Evolutionary conservation across 2,329 filamentous ascomycete genomes (phyloP), one percentile per base, ranked within the genome.

Genomic region (Diaporthe amygdali): DNA sequence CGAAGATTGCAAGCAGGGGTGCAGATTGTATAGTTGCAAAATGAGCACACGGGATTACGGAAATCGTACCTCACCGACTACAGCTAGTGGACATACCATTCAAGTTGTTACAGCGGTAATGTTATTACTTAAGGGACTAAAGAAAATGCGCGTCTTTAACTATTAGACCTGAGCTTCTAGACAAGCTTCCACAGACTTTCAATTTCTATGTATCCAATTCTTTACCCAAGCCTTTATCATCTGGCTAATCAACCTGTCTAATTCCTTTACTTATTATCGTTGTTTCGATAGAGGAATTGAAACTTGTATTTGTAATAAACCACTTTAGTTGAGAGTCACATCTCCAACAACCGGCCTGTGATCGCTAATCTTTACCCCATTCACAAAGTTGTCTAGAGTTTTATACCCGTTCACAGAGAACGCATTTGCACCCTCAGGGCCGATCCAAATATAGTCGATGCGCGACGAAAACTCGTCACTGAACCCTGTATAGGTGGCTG

Each of bases 401-500:
- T n/a, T n/a, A n/a, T n/a, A n/a, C n/a, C 37, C 55, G 17, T 61
- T 46, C 25, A 61, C 55, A 3, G 55, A 46, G 25, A 61, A 44
- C 25, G 17, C 17, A 10, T 61, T 46, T 25, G n/a, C n/a, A n/a
- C n/a, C 59, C 59, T 51, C 20, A 12, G 61, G 68, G 81, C 71
- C 74, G 82, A 85, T 12, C 85, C 74, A 76, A 22, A 70, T 25
- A 20, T 82, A 84, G 76, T 86, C 84, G 75, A 86, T 84, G 68
- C 79, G 56, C 30, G 76, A 77, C 14, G 68, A 66, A 66, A 76
- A 74, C 39, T 76, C 73, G 39, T 76, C 74, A 20, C 69, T 74
- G 74, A 86, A 84, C 2, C 82, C 84, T 3, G 84, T 86, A 66
- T 78, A 86, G 9, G 85, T 86, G 30, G 78, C 76, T 68, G 79